Percentiles rank a stretch among this genome's conserved stretches.
These are phyloP conservation scores for Acer yangbiense DNA, from an alignment of 345 rosid species.

Conservation along the genomic window DNA sequence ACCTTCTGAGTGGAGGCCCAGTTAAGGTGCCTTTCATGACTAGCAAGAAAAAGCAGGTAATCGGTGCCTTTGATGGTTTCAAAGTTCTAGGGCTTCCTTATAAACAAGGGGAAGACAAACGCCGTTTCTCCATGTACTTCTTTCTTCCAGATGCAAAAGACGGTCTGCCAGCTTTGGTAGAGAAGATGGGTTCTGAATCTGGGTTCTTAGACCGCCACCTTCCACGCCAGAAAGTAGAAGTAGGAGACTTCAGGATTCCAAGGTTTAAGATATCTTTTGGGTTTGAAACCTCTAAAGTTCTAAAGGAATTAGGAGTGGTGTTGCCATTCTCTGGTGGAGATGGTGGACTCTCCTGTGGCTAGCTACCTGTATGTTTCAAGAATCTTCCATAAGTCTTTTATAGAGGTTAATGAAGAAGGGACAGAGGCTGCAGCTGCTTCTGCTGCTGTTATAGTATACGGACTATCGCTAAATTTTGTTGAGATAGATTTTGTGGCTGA, in stretches of 20 bases:
- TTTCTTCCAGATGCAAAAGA: slow-evolving; percentile 69
- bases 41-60: slow-evolving; percentile 58
- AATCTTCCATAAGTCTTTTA: slow-evolving; percentile 61
- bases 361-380: slow-evolving; percentile 44
- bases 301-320: slow-evolving; percentile 53
- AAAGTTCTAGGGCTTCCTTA: slow-evolving; percentile 78
- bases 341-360: slow-evolving; percentile 54
- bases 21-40: slow-evolving; percentile 76
- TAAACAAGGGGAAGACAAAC: slow-evolving; percentile 61
- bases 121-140: slow-evolving; percentile 68
- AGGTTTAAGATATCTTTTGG: slow-evolving; percentile 62
- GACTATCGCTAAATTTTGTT: background rate
- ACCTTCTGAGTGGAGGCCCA: slow-evolving; percentile 51
- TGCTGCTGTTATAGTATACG: slow-evolving; percentile 34
- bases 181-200: slow-evolving; percentile 43
- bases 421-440: slow-evolving; percentile 80
- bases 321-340: slow-evolving; percentile 56
- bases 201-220: slow-evolving; percentile 54
- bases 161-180: slow-evolving; percentile 54
- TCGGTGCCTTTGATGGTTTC: slow-evolving; percentile 53
- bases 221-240: slow-evolving; percentile 38
- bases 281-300: slow-evolving; percentile 51
- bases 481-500: slow-evolving; percentile 55
- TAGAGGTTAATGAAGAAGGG: slow-evolving; percentile 79
- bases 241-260: slow-evolving; percentile 59